A percentile compares a stretch with the other conserved stretches of the same genome.
Evolutionary conservation across 352 stramenopile genomes (phyloP).

Genomic region (Phytophthora aleatoria): DNA sequence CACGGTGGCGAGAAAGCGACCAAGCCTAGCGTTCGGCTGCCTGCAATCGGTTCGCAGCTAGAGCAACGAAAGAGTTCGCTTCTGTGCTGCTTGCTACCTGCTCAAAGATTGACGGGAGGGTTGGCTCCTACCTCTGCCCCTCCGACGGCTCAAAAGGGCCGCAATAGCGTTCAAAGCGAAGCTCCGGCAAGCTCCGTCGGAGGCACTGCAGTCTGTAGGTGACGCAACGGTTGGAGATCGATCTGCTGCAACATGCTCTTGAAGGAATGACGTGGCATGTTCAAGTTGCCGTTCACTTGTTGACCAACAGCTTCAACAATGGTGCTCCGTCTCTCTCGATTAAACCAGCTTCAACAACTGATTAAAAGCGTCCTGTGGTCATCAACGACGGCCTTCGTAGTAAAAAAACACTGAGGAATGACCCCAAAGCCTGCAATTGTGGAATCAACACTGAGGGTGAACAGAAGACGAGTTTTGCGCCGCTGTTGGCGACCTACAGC

Average conservation of each 20-base stretch:
- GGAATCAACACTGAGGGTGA: not conserved
- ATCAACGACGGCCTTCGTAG: not conserved
- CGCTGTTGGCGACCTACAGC: not conserved
- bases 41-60: conserved; percentile 2
- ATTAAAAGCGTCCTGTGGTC: conserved; percentile 12
- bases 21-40: conserved; percentile 3
- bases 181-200: not conserved
- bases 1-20: not conserved
- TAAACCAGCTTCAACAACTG: conserved; percentile 26
- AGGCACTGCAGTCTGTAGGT: not conserved
- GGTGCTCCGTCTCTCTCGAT: conserved; percentile 31
- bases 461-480: not conserved
- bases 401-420: not conserved
- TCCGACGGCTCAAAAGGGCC: not conserved
- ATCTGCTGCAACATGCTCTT: conserved; percentile 12
- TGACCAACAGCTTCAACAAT: conserved; percentile 30
- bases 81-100: conserved; percentile 41
- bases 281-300: conserved; percentile 22
- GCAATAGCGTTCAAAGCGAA: conserved; percentile 8
- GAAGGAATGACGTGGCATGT: conserved; percentile 15
- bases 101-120: conserved; percentile 3
- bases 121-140: not conserved
- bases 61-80: conserved; percentile 7
- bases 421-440: not conserved
- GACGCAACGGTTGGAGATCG: conserved; percentile 6